Evolutionary conservation across 306 rosid species (phyloP).

Genomic region (Luffa acutangula): DNA sequence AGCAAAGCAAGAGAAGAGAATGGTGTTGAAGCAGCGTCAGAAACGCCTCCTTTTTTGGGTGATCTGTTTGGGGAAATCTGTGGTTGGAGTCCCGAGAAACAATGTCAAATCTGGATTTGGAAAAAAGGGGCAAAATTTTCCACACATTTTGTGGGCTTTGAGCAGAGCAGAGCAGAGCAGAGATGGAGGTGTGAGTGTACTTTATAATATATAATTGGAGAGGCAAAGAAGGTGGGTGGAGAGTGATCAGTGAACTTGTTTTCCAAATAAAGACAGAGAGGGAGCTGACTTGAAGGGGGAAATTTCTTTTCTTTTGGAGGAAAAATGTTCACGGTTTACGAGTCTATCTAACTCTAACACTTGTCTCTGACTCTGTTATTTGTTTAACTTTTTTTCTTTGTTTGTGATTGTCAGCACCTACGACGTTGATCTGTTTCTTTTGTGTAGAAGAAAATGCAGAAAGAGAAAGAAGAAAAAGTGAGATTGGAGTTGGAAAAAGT

Average conservation of each 20-base stretch:
- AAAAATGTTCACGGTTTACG: background rate
- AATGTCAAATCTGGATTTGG: slow-evolving; percentile 8
- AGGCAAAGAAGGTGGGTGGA: background rate
- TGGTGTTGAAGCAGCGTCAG: slow-evolving; percentile 11
- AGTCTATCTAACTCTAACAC: background rate
- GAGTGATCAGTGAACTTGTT: no score
- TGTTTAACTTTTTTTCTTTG: no score
- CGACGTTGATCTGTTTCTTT: background rate
- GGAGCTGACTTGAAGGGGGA: slow-evolving; percentile 34
- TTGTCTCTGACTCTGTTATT: background rate
- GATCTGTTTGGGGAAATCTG: slow-evolving; percentile 12
- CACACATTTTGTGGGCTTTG: background rate
- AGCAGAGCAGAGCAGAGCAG: background rate
- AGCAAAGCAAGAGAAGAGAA: background rate
- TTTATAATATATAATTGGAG: slow-evolving; percentile 4
- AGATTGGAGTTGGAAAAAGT: background rate
- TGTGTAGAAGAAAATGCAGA: background rate
- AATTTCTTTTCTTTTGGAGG: background rate
- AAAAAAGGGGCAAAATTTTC: background rate
- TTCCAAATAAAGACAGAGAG: slow-evolving; percentile 8
- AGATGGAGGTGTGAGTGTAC: background rate
- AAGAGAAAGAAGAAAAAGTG: background rate
- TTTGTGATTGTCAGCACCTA: slow-evolving; percentile 15
- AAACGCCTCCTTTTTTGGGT: background rate
- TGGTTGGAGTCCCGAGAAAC: background rate